Conservation (phyloP, 345 rosid genomes). For the Linum usitatissimum region DNA sequence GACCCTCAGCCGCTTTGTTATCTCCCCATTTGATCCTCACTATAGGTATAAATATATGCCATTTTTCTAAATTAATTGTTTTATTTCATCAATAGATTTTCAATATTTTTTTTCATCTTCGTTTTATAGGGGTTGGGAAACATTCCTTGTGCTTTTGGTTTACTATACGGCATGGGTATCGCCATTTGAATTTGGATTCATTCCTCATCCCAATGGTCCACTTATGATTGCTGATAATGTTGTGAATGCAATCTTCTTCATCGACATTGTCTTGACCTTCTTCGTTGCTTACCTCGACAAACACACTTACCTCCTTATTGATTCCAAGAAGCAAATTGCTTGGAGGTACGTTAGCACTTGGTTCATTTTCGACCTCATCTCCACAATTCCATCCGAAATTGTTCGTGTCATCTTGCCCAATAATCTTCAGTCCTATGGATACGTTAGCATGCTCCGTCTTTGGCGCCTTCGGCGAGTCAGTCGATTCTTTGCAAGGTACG, state of each 20-base stretch:
- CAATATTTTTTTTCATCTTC: no score
- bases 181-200: slow-evolving; percentile 73
- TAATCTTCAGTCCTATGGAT: slow-evolving; percentile 41
- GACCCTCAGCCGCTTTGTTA: slow-evolving; percentile 38
- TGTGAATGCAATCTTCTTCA: slow-evolving; percentile 51
- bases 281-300: slow-evolving; percentile 71
- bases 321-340: slow-evolving; percentile 43
- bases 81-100: no score
- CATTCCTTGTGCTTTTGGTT: slow-evolving; percentile 57
- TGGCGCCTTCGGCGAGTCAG: slow-evolving; percentile 94
- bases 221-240: slow-evolving; percentile 45
- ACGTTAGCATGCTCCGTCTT: slow-evolving; percentile 69
- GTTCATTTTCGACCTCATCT: slow-evolving; percentile 54
- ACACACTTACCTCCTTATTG: slow-evolving; percentile 52
- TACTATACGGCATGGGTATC: slow-evolving; percentile 89
- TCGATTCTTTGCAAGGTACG: slow-evolving; percentile 42
- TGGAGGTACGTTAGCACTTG: slow-evolving; percentile 47
- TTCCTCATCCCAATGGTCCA: slow-evolving; percentile 31
- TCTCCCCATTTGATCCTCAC: slow-evolving; percentile 60
- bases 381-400: slow-evolving; percentile 63
- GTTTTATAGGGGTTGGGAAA: slow-evolving; percentile 48
- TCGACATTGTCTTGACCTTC: slow-evolving; percentile 73
- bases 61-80: no score
- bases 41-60: no score
- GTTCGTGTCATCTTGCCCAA: slow-evolving; percentile 33